phyloP scores from a whole-genome alignment of 2,329 filamentous ascomycete species.

The Talaromyces sp. region DNA sequence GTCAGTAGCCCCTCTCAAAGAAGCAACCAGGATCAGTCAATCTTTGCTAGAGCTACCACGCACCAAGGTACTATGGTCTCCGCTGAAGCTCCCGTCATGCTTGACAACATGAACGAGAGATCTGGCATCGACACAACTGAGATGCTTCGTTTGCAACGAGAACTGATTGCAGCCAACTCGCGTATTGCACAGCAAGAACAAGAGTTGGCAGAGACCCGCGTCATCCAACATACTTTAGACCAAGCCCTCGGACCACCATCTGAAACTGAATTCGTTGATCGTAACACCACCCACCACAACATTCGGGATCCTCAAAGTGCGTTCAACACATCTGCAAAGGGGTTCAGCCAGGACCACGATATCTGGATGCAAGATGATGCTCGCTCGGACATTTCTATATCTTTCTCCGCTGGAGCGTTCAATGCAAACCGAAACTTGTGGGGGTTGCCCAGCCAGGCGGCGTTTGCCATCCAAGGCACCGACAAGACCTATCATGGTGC shows the following conservation, averaged over 20 bases:
- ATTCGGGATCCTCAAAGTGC: slow-evolving; percentile 50
- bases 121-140: slow-evolving; percentile 43
- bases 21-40: slow-evolving; percentile 19
- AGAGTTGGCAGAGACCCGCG: slow-evolving; percentile 58
- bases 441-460: slow-evolving; percentile 26
- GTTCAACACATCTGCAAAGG: slow-evolving; percentile 51
- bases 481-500: slow-evolving; percentile 31
- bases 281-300: slow-evolving; percentile 51
- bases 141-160: slow-evolving; percentile 54
- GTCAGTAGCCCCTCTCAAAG: slow-evolving; percentile 20
- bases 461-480: slow-evolving; percentile 24
- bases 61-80: slow-evolving; percentile 18
- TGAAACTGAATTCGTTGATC: slow-evolving; percentile 49
- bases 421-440: slow-evolving; percentile 37
- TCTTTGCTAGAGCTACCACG: slow-evolving; percentile 19
- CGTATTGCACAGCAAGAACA: slow-evolving; percentile 60
- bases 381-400: slow-evolving; percentile 45
- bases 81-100: neutral
- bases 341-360: slow-evolving; percentile 41
- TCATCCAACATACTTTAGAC: slow-evolving; percentile 60
- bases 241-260: slow-evolving; percentile 55
- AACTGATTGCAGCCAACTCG: slow-evolving; percentile 56
- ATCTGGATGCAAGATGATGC: slow-evolving; percentile 46
- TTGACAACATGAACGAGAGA: slow-evolving; percentile 12
- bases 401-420: slow-evolving; percentile 41